Base-by-base conservation (phyloP, 1,284 basidiomycete genomes). In the Schizophyllum amplum region DNA sequence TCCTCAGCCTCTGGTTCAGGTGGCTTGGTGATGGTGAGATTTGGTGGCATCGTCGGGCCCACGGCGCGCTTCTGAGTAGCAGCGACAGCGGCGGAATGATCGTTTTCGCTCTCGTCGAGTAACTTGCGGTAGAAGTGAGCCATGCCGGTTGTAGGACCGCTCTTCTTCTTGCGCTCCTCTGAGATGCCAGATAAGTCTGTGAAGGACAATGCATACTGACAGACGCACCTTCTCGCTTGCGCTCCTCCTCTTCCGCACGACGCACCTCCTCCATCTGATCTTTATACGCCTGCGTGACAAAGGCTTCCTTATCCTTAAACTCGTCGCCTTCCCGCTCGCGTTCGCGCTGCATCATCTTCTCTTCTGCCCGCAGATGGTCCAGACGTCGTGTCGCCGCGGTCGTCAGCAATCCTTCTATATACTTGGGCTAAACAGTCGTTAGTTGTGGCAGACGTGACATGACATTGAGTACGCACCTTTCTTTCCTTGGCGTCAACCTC, bases 221-320 rank as follows among this genome's bases (percentile, higher is more conserved):
- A 54, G 54, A 62, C 82, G 60, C 65, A 90, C 94, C 94, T 74
- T 97, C 92, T 63, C 86, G 80, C 66, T 77, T 73, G 71, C 82
- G 87, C 70, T 98, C 94, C 66, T 95, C 94, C 66, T 92, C 92
- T 69, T 97, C 97, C 1, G 94, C 93, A 67, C 77, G 81, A 55
- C 91, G 79, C 1, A 98, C 85, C 71, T 96, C 92, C 52, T 84
- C 95, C 84, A 97, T 92, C 72, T 99, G 97, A 60, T 92, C 89
- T 71, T 94, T 94, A 75, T 99, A 99, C 33, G 94, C 94, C 66
- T 94, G 92, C 0, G 97, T 99, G 50, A 99, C 95, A 66, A 98
- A 99, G 22, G 87, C 82, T 61, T 99, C 97, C 75, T 96, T 99
- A 74, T 93, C 96, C 52, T 79, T 81, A 70, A 94, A 99, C 69